Base-by-base conservation (phyloP, 2,329 filamentous ascomycete genomes). In the Xylariaceae sp. region DNA sequence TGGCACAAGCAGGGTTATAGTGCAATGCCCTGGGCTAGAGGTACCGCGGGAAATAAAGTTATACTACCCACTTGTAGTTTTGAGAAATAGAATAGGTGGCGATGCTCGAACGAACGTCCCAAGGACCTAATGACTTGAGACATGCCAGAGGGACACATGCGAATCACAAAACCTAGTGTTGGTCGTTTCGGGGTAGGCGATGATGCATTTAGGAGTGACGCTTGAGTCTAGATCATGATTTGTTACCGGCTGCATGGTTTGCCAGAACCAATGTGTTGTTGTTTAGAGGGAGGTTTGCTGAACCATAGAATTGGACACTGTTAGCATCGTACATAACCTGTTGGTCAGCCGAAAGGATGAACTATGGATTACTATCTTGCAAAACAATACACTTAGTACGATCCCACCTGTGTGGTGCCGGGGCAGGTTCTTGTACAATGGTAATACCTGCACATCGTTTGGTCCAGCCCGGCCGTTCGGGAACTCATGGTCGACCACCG, bases 91-190 rank as follows among this genome's bases (percentile, higher is more conserved):
- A 33, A 33, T 34, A n/a, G n/a, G n/a, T n/a, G n/a, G n/a, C 14
- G 47, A 53, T 56, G 37, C 43, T 53, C n/a, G 12, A 51, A 28
- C 26, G n/a, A n/a, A n/a, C n/a, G n/a, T n/a, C n/a, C n/a, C n/a
- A n/a, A n/a, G n/a, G n/a, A n/a, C n/a, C n/a, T n/a, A n/a, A n/a
- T n/a, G n/a, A n/a, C n/a, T n/a, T n/a, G 21, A 11, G 36, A 26
- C 33, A 41, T 21, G 36, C 45, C 19, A 45, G 19, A 29, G 45
- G 17, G 36, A 37, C 21, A 31, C 16, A 34, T 56, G 53, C 31
- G 16, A 37, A 44, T 56, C 34, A 43, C 23, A 29, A 45, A 16
- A 31, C 28, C 4, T 29, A 23, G 4, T 31, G 50, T 53, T 41
- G 45, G 37, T 45, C 29, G 29, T 26, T 44, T 37, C 33, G 23